phyloP scores from a whole-genome alignment of 83 land plant genomes.

The Picea engelmannii region DNA sequence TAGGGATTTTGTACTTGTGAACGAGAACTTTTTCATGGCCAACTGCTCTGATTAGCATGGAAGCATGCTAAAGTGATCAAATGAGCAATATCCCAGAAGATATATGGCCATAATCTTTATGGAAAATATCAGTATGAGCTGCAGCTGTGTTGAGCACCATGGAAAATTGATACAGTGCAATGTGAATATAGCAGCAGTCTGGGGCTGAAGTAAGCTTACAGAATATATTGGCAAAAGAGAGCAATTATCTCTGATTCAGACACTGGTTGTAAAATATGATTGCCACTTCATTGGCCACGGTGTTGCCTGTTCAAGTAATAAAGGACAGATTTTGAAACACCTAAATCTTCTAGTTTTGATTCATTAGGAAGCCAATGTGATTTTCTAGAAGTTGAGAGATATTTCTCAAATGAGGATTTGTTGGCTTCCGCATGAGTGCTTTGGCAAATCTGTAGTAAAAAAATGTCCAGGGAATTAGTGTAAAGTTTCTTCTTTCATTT shows the following conservation, averaged over 20 bases:
- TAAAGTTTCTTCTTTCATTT: conserved; percentile 12
- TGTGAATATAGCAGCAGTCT: neutral
- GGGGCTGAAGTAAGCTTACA: neutral
- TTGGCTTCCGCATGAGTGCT: conserved; percentile 9
- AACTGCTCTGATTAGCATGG: too few species aligned
- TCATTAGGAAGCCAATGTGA: neutral
- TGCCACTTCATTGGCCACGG: neutral
- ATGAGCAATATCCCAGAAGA: too few species aligned
- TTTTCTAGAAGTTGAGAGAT: conserved; percentile 1
- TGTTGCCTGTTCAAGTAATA: neutral
- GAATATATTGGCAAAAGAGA: neutral
- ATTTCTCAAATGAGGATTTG: neutral
- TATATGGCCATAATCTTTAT: too few species aligned
- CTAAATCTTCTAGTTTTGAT: neutral
- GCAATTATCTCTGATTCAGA: neutral
- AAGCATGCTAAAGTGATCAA: too few species aligned
- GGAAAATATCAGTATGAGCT: too few species aligned
- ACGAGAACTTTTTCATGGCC: too few species aligned
- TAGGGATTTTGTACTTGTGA: too few species aligned
- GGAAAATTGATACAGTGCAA: too few species aligned
- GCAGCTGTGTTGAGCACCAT: too few species aligned
- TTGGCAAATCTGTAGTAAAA: conserved; percentile 3
- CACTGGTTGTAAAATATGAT: conserved; percentile 2
- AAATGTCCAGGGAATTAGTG: neutral
- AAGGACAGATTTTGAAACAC: neutral